Evolutionary conservation across 2,329 filamentous ascomycete species (phyloP).

Genomic region (Penicillium brasilianum): DNA sequence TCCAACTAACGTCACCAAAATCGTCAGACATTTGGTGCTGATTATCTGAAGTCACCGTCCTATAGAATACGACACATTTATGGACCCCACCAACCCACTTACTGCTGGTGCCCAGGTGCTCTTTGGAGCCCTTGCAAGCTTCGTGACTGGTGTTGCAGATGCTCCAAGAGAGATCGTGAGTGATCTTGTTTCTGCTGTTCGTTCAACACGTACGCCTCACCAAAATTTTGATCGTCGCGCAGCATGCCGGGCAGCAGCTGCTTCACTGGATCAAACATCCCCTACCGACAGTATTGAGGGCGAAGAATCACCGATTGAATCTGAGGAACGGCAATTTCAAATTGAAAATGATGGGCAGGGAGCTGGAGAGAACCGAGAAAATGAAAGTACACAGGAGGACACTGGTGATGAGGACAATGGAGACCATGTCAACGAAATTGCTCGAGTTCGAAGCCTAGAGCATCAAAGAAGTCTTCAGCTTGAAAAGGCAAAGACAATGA

Average conservation of each 20-base stretch:
- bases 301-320: not conserved
- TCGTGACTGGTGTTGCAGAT: slow-evolving; percentile 83
- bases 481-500: slow-evolving; percentile 17
- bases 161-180: slow-evolving; percentile 59
- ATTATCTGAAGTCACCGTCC: slow-evolving; percentile 52
- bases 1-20: not conserved
- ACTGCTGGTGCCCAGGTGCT: slow-evolving; percentile 78
- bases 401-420: not conserved
- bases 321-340: not conserved
- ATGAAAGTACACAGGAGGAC: slow-evolving; percentile 7
- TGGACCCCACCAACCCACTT: slow-evolving; percentile 79
- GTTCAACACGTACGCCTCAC: slow-evolving; percentile 55
- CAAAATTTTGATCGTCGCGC: slow-evolving; percentile 54
- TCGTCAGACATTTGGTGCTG: not conserved
- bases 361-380: not conserved
- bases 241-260: not conserved
- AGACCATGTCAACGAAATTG: not conserved
- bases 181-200: slow-evolving; percentile 58
- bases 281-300: not conserved
- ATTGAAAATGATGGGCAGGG: not conserved
- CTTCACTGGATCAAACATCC: not conserved
- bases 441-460: not conserved
- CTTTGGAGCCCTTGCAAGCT: slow-evolving; percentile 76
- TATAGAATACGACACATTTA: slow-evolving; percentile 75
- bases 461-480: slow-evolving; percentile 17